Percentiles rank a stretch among this genome's conserved stretches.
These are phyloP conservation scores for Drechslerella coelobrocha DNA, from an alignment of 2,329 filamentous ascomycete genomes.

Conservation along the genomic window DNA sequence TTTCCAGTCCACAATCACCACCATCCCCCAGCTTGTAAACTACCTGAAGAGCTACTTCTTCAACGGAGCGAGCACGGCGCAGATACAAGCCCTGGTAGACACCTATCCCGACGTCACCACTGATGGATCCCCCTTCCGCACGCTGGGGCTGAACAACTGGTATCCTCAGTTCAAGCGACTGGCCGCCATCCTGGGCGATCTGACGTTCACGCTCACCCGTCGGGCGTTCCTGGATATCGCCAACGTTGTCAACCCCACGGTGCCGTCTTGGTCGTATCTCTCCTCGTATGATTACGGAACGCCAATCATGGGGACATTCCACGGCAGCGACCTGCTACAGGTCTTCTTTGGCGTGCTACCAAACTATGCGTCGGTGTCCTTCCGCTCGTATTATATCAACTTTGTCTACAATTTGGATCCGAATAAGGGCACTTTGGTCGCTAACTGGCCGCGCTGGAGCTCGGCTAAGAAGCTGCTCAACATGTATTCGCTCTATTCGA, in stretches of 20 bases:
- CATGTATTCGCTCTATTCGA: constrained; percentile 59
- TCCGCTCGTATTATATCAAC: constrained; percentile 73
- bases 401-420: constrained; percentile 76
- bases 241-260: constrained; percentile 62
- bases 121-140: constrained; percentile 75
- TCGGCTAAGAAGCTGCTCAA: constrained; percentile 63
- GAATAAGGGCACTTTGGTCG: constrained; percentile 64
- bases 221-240: constrained; percentile 70
- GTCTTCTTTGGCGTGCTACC: constrained; percentile 71
- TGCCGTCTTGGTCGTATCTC: constrained; percentile 77
- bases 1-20: constrained; percentile 73
- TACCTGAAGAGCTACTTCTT: constrained; percentile 72
- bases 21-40: constrained; percentile 65
- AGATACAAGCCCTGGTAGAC: constrained; percentile 66
- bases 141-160: constrained; percentile 70
- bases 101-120: constrained; percentile 68
- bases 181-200: constrained; percentile 66
- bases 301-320: constrained; percentile 77
- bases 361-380: constrained; percentile 68
- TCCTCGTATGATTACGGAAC: constrained; percentile 74
- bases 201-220: constrained; percentile 65
- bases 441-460: constrained; percentile 66
- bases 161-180: constrained; percentile 70
- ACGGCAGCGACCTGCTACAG: constrained; percentile 72
- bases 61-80: constrained; percentile 62